Percentiles rank a stretch among this genome's conserved stretches.
Conservation (phyloP, 164 flowering plant genomes). For the Piper longum region DNA sequence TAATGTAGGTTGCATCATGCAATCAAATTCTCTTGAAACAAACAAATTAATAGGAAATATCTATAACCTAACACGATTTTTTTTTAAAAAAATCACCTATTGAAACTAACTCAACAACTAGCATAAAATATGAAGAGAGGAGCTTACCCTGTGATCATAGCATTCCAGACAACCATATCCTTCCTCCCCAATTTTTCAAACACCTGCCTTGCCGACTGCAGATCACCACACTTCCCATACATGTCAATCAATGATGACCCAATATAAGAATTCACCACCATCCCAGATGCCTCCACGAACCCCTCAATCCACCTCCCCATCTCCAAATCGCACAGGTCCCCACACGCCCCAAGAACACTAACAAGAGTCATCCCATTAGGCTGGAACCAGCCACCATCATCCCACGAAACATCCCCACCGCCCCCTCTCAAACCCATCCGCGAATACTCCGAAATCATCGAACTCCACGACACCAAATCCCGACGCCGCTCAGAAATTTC, state of each 20-base stretch:
- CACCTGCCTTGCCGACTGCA: conserved; percentile 41
- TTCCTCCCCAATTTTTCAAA: conserved; percentile 35
- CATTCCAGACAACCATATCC: conserved; percentile 57
- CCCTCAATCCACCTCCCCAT: conserved; percentile 29
- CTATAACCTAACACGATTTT: too few relatives aligned
- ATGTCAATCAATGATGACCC: conserved; percentile 53
- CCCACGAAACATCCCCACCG: conserved; percentile 23
- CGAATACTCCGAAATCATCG: conserved; percentile 34
- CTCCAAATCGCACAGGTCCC: conserved; percentile 31
- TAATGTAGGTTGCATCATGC: too few relatives aligned
- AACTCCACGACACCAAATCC: conserved; percentile 42
- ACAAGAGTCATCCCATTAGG: conserved; percentile 32
- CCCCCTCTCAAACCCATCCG: conserved; percentile 17
- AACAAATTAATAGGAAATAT: too few relatives aligned
- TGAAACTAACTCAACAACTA: not conserved
- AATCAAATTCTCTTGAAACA: too few relatives aligned
- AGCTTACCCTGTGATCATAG: conserved; percentile 54
- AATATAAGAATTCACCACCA: conserved; percentile 24
- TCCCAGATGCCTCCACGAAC: conserved; percentile 13
- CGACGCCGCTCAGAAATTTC: conserved; percentile 32
- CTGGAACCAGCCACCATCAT: conserved; percentile 19
- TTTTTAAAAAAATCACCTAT: too few relatives aligned
- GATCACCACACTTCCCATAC: conserved; percentile 65
- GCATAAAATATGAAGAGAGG: not conserved
- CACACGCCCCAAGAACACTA: conserved; percentile 32